Evolutionary conservation across 306 rosid genomes (phyloP), one percentile per base, ranked within the genome.

Genomic region (Carpinus viminea): DNA sequence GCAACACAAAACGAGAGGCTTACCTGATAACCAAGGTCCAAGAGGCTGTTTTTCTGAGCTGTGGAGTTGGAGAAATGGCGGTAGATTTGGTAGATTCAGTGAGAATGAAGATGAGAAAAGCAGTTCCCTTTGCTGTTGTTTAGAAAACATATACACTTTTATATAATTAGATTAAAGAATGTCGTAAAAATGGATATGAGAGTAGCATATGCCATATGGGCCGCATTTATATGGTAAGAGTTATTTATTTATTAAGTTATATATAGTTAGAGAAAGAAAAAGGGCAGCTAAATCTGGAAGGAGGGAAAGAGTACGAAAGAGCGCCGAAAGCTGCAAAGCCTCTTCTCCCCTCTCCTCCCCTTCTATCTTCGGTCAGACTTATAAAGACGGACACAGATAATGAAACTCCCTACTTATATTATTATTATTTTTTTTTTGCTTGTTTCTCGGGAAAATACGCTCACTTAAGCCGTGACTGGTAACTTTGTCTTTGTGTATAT

Each of bases 301-400:
- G 46, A 2, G 68, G 70, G 45, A 45, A 70, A 74, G 73, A 78
- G 62, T 75, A 85, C 83, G 80, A 86, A 83, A 86, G 75, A 83
- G 87, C 87, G 90, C 94, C 97, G 93, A 93, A 93, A 91, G 94
- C 88, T 89, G 92, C 86, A 70, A 9, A 78, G 87, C 78, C 45
- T 83, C 64, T 20, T 78, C 74, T 76, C 38, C 56, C 38, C 34
- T 24, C 48, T 41, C 36, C 75, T 60, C 78, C 74, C 54, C 71
- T 45, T 66, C 38, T 52, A 15, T 53, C 12, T 81, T 77, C 86
- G 68, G 92, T 88, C 93, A 89, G 86, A 85, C 84, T 80, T 74
- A 26, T 75, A 84, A 82, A 83, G 91, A 81, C 85, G 74, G 83
- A 36, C 65, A 55, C 84, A 48, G 60, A 12, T 77, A 72, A 74